A percentile compares a stretch with the other conserved stretches of the same genome.
phyloP scores from a whole-genome alignment of 371 early-diverging fungal genomes.

The Syncephalastrum monosporum region DNA sequence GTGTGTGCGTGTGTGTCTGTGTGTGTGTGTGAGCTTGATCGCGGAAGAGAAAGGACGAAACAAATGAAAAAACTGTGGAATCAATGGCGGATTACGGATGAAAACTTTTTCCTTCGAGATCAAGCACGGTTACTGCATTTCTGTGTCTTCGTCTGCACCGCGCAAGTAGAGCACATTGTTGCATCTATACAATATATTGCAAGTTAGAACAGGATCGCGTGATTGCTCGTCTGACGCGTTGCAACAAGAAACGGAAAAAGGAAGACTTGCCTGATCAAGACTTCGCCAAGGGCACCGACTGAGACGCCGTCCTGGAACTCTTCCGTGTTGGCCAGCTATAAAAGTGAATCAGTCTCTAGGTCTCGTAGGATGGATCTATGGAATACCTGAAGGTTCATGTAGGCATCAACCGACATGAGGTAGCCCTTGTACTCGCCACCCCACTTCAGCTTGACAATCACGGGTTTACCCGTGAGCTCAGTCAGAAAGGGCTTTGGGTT shows the following conservation, averaged over 20 bases:
- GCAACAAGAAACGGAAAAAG: background rate
- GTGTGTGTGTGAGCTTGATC: too few species aligned
- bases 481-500: slow-evolving; percentile 97
- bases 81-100: background rate
- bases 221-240: background rate
- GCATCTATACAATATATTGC: slow-evolving; percentile 52
- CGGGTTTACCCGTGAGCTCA: slow-evolving; percentile 88
- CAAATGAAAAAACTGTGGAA: background rate
- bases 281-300: slow-evolving; percentile 88
- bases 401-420: slow-evolving; percentile 90
- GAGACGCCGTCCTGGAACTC: slow-evolving; percentile 93
- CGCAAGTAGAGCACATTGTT: slow-evolving; percentile 88
- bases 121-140: slow-evolving; percentile 23
- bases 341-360: slow-evolving; percentile 2
- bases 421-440: slow-evolving; percentile 96
- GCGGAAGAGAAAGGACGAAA: too few species aligned
- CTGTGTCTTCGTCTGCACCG: slow-evolving; percentile 63
- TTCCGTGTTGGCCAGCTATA: slow-evolving; percentile 88
- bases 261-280: slow-evolving; percentile 75
- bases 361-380: background rate
- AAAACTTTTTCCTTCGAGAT: background rate
- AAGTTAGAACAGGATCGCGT: background rate
- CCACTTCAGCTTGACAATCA: slow-evolving; percentile 96
- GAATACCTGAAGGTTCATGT: slow-evolving; percentile 95
- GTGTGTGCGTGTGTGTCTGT: too few species aligned